These are phyloP conservation scores for Aspergillus glaucus DNA, from an alignment of 2,329 filamentous ascomycete species.

Conservation along the genomic window DNA sequence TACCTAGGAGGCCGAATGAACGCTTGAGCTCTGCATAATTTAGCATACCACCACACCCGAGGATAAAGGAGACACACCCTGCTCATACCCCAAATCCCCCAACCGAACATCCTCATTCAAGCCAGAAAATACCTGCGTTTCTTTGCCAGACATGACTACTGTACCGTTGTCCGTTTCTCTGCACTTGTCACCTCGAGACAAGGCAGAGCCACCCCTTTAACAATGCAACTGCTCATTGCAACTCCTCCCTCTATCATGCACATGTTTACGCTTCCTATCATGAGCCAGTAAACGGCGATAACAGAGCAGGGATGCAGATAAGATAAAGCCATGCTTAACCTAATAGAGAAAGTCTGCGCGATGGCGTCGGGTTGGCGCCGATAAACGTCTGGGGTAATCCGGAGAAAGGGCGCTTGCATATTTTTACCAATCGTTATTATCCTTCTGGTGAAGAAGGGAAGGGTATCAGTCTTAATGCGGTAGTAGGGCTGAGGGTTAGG, in stretches of 20 bases:
- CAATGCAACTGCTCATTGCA: not conserved
- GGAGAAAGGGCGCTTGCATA: not conserved
- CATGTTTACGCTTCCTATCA: not conserved
- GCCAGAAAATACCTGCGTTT: not conserved
- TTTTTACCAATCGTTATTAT: not conserved
- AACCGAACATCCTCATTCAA: constrained; percentile 29
- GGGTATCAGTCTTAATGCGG: not conserved
- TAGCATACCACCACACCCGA: not conserved
- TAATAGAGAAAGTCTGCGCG: constrained; percentile 1
- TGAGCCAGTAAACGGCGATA: not conserved
- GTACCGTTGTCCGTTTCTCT: no score
- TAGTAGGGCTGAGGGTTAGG: not conserved
- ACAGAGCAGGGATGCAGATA: not conserved
- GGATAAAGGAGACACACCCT: constrained; percentile 17
- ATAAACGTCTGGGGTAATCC: not conserved
- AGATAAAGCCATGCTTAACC: not conserved
- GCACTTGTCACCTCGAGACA: not conserved
- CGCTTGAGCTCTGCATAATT: constrained; percentile 47
- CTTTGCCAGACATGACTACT: not conserved
- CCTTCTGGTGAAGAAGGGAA: not conserved
- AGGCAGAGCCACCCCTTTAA: not conserved
- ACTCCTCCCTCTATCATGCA: not conserved
- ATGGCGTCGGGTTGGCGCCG: not conserved
- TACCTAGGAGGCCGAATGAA: constrained; percentile 50
- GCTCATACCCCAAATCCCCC: constrained; percentile 35